Evolutionary conservation across 768 basidiomycete genomes (phyloP).

Genomic region (Auricularia sp.): DNA sequence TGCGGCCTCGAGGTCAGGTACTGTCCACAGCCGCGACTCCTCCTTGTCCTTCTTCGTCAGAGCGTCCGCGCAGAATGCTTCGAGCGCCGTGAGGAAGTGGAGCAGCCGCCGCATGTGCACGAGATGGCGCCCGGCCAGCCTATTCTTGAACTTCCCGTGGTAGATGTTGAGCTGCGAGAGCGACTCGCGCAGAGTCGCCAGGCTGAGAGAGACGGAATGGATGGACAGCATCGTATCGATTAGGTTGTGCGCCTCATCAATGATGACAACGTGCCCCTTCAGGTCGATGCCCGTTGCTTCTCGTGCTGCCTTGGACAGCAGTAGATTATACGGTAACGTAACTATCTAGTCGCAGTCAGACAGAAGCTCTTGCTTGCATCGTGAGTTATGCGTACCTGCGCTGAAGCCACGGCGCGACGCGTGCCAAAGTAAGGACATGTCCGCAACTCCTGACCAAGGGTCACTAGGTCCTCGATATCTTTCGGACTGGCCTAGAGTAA

Average conservation of each 20-base stretch:
- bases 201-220: conserved; percentile 60
- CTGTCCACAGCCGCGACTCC: conserved; percentile 55
- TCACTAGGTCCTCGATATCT: conserved; percentile 89
- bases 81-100: conserved; percentile 59
- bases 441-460: conserved; percentile 52
- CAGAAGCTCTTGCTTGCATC: background rate
- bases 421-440: conserved; percentile 94
- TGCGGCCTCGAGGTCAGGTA: conserved; percentile 50
- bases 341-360: conserved; percentile 46
- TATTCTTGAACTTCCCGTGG: conserved; percentile 64
- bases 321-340: conserved; percentile 88
- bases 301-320: conserved; percentile 72
- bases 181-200: conserved; percentile 46
- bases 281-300: conserved; percentile 83
- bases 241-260: conserved; percentile 96
- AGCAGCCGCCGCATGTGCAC: conserved; percentile 75
- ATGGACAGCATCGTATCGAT: conserved; percentile 84
- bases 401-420: conserved; percentile 76
- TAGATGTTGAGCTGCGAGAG: conserved; percentile 71
- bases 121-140: conserved; percentile 61
- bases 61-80: conserved; percentile 40
- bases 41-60: conserved; percentile 15
- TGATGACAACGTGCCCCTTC: conserved; percentile 73
- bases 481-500: conserved; percentile 64
- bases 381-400: conserved; percentile 20